Evolutionary conservation across 2,329 filamentous ascomycete species (phyloP).

Genomic region (Diaporthe humulicola): DNA sequence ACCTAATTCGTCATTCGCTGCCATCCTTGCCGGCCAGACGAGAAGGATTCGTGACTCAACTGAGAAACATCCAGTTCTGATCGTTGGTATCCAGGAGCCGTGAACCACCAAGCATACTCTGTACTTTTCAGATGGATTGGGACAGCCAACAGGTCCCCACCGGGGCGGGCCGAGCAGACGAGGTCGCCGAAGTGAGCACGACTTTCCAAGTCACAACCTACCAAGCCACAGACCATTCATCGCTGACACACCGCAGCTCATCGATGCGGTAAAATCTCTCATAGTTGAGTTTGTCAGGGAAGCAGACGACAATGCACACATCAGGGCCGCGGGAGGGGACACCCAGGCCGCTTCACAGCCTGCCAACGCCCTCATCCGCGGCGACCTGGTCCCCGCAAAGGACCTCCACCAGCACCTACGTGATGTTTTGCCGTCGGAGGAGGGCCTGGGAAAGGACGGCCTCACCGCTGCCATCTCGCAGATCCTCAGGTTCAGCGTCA

Average conservation of each 20-base stretch:
- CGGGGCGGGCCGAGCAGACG: conserved; percentile 17
- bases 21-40: conserved; percentile 15
- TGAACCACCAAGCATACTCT: not conserved
- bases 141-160: not conserved
- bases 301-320: conserved; percentile 73
- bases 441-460: conserved; percentile 77
- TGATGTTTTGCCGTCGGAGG: conserved; percentile 68
- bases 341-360: conserved; percentile 54
- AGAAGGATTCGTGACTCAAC: not conserved
- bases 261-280: conserved; percentile 75
- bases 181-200: conserved; percentile 17
- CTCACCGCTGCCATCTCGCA: conserved; percentile 78
- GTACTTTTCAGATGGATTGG: conserved; percentile 5
- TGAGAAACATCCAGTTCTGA: not conserved
- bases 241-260: conserved; percentile 63
- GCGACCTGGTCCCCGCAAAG: conserved; percentile 69
- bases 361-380: conserved; percentile 69
- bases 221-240: not conserved
- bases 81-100: not conserved
- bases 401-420: conserved; percentile 68
- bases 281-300: conserved; percentile 78
- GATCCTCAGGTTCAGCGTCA: conserved; percentile 88
- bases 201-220: not conserved
- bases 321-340: conserved; percentile 64
- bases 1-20: not conserved